Base-by-base conservation (phyloP, 192 early-diverging fungal genomes). In the Gonapodya prolifera region DNA sequence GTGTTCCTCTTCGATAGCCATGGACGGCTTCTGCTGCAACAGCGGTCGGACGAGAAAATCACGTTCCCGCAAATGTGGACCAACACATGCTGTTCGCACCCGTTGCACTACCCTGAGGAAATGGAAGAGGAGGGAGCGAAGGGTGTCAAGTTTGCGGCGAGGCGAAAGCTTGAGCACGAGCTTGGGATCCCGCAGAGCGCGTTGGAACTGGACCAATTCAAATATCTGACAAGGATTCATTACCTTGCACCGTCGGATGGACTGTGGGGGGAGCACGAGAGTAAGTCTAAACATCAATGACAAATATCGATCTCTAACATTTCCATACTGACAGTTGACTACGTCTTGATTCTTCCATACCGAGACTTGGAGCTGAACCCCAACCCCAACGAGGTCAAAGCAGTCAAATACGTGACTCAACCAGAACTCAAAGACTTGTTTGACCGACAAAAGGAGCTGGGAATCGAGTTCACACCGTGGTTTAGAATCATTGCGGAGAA, bases 41-140 rank as follows among this genome's bases (percentile, higher is more conserved):
- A 99, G 83, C 92, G 97, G 28, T 92, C 97, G 1, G 82, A 83
- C 28, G 97, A 98, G 83, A 99, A 99, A 83, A 99, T 99, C 82
- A 99, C 97, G 1, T 99, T 99, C 84, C 97, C 97, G 8, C 91
- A 92, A 69, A 91, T 90, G 85, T 99, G 87, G 84, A 99, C 97
- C 77, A 99, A 99, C 86, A 98, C 97, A 1, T 99, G 97, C 85
- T 99, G 97, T 85, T 96, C 94, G 32, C 97, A 99, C 81, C 97
- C 97, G 18, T 88, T 99, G 77, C 92, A 92, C 80, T 87, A 82
- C 23, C 79, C 87, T 2, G 83, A 86, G 8, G 97, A 97, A 83
- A 84, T 96, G 71, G 90, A 89, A 32, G 94, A 95, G 80, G 80
- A 84, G 61, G 87, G 89, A 23, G 75, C 35, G 34, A 35, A 75